phyloP scores from a whole-genome alignment of 2,329 filamentous ascomycete species.

The Alternaria ventricosa region DNA sequence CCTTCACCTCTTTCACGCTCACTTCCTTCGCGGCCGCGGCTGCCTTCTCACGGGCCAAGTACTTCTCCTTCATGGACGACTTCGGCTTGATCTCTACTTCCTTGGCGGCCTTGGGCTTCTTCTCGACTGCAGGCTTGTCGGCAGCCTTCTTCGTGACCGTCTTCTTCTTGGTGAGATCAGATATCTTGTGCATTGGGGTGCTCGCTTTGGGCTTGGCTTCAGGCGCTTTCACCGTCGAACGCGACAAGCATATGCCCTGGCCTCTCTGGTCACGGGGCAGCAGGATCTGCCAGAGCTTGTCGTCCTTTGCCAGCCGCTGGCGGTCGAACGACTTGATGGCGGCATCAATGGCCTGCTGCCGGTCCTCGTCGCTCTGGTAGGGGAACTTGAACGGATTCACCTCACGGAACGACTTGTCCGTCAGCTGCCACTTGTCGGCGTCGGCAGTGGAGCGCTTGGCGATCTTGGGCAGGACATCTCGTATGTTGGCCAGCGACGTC shows the following conservation, averaged over 20 bases:
- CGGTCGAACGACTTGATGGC: constrained; percentile 69
- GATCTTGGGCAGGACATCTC: constrained; percentile 56
- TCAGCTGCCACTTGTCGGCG: constrained; percentile 54
- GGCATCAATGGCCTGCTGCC: constrained; percentile 66
- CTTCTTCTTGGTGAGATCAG: constrained; percentile 54
- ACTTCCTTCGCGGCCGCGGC: constrained; percentile 28
- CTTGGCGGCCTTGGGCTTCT: constrained; percentile 19
- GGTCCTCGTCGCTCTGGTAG: constrained; percentile 62
- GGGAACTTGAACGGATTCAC: constrained; percentile 67
- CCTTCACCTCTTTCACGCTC: constrained; percentile 34
- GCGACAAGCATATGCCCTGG: constrained; percentile 67
- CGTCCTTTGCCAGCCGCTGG: constrained; percentile 64
- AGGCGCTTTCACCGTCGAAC: constrained; percentile 59
- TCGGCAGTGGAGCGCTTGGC: constrained; percentile 58
- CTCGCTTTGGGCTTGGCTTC: constrained; percentile 45
- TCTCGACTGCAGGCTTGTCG: constrained; percentile 49
- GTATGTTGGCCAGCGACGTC: constrained; percentile 35
- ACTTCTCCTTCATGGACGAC: constrained; percentile 37
- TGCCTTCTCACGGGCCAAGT: constrained; percentile 26
- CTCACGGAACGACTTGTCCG: constrained; percentile 66
- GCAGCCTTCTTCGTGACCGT: constrained; percentile 51
- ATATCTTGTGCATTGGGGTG: constrained; percentile 45
- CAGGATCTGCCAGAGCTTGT: constrained; percentile 68
- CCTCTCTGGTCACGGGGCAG: constrained; percentile 66
- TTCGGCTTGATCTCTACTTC: constrained; percentile 25